Evolutionary conservation across 164 flowering plant genomes (phyloP).

Genomic region (Aristolochia contorta): DNA sequence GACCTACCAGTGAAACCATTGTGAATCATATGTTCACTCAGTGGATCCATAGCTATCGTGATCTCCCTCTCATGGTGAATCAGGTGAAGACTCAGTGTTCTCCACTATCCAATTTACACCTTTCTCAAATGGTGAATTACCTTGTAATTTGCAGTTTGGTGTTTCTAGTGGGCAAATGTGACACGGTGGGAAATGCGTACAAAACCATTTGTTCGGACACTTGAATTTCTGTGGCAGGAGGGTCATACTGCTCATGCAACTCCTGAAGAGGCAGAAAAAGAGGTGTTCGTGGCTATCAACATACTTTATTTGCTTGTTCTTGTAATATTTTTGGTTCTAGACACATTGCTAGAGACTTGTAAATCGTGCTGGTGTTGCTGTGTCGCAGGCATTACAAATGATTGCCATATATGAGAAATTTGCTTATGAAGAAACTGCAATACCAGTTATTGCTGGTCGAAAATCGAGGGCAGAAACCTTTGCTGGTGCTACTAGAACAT

Average conservation of each 20-base stretch:
- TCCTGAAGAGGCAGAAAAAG: conserved; percentile 89
- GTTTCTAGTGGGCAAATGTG: conserved; percentile 89
- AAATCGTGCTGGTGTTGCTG: conserved; percentile 10
- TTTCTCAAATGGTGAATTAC: neutral
- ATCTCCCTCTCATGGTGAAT: conserved; percentile 94
- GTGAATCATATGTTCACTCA: conserved; percentile 99
- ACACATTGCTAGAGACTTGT: conserved; percentile 2
- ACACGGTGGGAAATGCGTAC: conserved; percentile 99
- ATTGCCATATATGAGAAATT: conserved; percentile 79
- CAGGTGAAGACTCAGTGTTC: conserved; percentile 41
- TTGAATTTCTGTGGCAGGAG: conserved; percentile 98
- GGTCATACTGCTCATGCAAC: conserved; percentile 98
- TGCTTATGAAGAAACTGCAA: conserved; percentile 94
- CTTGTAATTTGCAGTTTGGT: neutral
- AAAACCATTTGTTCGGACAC: conserved; percentile 92
- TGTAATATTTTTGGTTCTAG: too few species aligned
- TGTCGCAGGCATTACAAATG: conserved; percentile 87
- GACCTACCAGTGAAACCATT: conserved; percentile 99
- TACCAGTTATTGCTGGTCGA: conserved; percentile 90
- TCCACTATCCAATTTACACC: neutral
- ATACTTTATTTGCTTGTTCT: too few species aligned
- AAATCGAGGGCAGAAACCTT: conserved; percentile 93
- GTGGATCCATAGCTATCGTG: conserved; percentile 96
- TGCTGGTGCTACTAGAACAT: conserved; percentile 88
- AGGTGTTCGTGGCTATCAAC: conserved; percentile 34